phyloP scores from a whole-genome alignment of 139 green algal species.

The Chlamydomonas applanata region DNA sequence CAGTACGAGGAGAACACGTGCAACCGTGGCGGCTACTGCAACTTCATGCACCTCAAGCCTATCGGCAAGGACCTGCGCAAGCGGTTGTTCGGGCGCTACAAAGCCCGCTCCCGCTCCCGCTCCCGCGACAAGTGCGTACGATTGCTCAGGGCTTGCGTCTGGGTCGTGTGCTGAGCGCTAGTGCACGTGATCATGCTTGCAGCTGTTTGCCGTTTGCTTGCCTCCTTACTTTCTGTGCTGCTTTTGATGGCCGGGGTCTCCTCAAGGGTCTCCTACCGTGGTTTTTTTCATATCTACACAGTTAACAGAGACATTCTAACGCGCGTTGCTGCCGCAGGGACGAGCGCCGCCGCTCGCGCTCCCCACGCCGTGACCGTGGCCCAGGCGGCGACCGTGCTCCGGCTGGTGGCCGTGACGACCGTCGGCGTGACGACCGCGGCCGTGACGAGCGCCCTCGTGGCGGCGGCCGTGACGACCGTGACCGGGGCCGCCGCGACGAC shows the following conservation, averaged over 20 bases:
- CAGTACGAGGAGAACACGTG: slow-evolving; percentile 99
- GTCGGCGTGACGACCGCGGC: slow-evolving; percentile 11
- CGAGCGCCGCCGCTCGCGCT: slow-evolving; percentile 7
- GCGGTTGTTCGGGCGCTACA: slow-evolving; percentile 84
- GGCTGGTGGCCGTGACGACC: slow-evolving; percentile 4
- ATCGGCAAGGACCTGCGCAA: slow-evolving; percentile 81
- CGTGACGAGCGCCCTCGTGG: slow-evolving; percentile 4
- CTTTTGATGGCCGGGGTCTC: no score
- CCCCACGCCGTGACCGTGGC: neutral
- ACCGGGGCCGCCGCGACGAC: slow-evolving; percentile 25
- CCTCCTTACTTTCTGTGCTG: no score
- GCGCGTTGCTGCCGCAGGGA: neutral
- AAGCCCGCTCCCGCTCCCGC: slow-evolving; percentile 32
- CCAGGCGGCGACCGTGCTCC: slow-evolving; percentile 5
- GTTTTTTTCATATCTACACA: no score
- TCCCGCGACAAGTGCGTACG: neutral
- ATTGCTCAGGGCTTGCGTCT: no score
- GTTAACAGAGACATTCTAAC: neutral
- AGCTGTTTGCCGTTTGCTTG: no score
- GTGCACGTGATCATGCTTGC: no score
- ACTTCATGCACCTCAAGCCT: slow-evolving; percentile 99
- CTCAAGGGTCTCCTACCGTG: no score
- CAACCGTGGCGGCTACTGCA: slow-evolving; percentile 96
- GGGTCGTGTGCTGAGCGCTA: no score
- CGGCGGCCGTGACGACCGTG: slow-evolving; percentile 12